phyloP scores from a whole-genome alignment of 2,329 filamentous ascomycete genomes.

The Diaporthe eres region DNA sequence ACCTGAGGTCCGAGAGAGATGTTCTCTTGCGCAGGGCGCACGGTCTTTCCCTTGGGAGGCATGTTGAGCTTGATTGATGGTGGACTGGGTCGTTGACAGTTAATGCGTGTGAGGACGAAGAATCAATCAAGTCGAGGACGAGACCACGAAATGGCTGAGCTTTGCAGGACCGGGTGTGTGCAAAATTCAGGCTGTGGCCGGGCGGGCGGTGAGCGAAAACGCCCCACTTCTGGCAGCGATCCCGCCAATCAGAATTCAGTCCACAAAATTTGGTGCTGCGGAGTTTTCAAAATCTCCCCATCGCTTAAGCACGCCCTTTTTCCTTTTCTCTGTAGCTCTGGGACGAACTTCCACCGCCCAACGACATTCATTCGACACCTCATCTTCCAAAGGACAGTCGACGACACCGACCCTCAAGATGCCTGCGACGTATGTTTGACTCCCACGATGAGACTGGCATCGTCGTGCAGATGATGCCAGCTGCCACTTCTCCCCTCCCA shows the following conservation, averaged over 20 bases:
- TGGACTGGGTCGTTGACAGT: conserved; percentile 44
- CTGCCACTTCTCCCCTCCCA: conserved; percentile 39
- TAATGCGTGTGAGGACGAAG: conserved; percentile 36
- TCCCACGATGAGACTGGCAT: conserved; percentile 44
- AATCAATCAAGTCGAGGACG: conserved; percentile 22
- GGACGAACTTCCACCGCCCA: conserved; percentile 40
- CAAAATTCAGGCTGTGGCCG: conserved; percentile 35
- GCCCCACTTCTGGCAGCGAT: background rate
- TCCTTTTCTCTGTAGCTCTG: conserved; percentile 18
- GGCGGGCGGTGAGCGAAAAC: conserved; percentile 44
- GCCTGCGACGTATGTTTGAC: conserved; percentile 47
- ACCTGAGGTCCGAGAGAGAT: conserved; percentile 97
- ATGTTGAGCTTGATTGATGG: conserved; percentile 70
- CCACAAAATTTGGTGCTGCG: conserved; percentile 35
- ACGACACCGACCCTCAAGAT: conserved; percentile 50
- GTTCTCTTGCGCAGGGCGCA: conserved; percentile 91
- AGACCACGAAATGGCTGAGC: conserved; percentile 9
- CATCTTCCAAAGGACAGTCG: conserved; percentile 46
- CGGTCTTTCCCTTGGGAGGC: conserved; percentile 89
- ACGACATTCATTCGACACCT: conserved; percentile 44
- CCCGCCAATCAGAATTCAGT: conserved; percentile 32
- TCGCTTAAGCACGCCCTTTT: conserved; percentile 1
- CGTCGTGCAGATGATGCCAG: conserved; percentile 10
- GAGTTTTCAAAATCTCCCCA: conserved; percentile 43
- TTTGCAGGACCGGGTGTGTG: conserved; percentile 29